These are phyloP conservation scores for Beauveria sp. DNA, from an alignment of 2,329 filamentous ascomycete genomes.

Conservation along the genomic window DNA sequence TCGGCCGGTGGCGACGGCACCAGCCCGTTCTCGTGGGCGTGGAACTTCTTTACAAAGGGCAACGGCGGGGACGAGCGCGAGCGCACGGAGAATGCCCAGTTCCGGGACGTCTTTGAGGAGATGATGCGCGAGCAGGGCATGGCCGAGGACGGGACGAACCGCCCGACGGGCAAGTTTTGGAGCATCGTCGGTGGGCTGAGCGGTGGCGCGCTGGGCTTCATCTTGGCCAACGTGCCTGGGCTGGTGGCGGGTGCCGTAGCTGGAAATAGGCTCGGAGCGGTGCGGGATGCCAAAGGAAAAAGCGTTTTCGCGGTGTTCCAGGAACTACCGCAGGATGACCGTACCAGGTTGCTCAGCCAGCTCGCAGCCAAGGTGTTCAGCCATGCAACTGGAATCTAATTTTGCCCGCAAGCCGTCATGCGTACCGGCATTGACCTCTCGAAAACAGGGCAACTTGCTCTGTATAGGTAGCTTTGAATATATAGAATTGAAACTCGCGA, in stretches of 20 bases:
- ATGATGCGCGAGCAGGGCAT: conserved; percentile 83
- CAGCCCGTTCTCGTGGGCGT: conserved; percentile 69
- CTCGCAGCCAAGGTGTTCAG: conserved; percentile 82
- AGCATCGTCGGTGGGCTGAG: conserved; percentile 74
- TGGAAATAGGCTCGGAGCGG: conserved; percentile 82
- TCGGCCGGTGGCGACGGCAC: conserved; percentile 21
- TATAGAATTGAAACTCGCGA: conserved; percentile 3
- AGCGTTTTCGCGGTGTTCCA: conserved; percentile 90
- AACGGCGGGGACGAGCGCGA: conserved; percentile 36
- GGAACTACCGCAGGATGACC: conserved; percentile 77
- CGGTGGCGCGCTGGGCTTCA: conserved; percentile 88
- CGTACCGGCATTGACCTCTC: too few relatives aligned
- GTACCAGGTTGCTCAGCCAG: conserved; percentile 72
- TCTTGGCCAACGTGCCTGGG: conserved; percentile 86
- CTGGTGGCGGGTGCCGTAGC: conserved; percentile 85
- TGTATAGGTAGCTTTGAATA: background rate
- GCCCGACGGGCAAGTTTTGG: conserved; percentile 73
- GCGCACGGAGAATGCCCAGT: conserved; percentile 67
- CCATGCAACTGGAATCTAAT: conserved; percentile 57
- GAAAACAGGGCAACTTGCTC: background rate
- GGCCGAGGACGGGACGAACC: conserved; percentile 58
- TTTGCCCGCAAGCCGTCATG: background rate
- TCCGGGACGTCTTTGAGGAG: conserved; percentile 81
- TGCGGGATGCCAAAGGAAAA: conserved; percentile 87
- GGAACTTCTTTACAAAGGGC: conserved; percentile 49